These are phyloP conservation scores for Solanum ossicruentum DNA, from an alignment of 257 asterid species.

Conservation along the genomic window DNA sequence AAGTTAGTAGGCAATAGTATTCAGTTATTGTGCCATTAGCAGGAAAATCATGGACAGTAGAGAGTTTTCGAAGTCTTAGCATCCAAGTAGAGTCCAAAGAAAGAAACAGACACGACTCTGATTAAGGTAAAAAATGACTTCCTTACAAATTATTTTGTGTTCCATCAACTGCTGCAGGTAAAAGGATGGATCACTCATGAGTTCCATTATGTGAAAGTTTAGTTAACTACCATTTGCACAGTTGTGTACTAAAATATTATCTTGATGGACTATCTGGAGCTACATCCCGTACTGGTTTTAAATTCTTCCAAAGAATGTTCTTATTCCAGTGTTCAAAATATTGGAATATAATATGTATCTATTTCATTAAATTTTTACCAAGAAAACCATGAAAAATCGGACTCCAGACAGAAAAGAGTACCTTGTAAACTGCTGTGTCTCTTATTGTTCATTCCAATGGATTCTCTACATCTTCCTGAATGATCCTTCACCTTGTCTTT, in stretches of 20 bases:
- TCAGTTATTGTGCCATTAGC: background rate
- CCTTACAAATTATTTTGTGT: background rate
- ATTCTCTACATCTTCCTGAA: background rate
- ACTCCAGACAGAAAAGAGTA: slow-evolving; percentile 10
- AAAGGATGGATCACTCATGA: background rate
- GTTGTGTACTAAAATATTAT: background rate
- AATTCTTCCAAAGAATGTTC: background rate
- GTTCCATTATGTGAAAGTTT: background rate
- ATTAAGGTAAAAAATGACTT: background rate
- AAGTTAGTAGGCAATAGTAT: background rate
- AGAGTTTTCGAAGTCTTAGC: background rate
- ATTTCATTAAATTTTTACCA: background rate
- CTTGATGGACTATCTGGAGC: background rate
- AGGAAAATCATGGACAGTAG: background rate
- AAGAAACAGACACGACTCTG: background rate
- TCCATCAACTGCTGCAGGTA: background rate
- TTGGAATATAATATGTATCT: background rate
- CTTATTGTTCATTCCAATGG: slow-evolving; percentile 7
- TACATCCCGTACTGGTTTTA: background rate
- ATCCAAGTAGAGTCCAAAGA: background rate
- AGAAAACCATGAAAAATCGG: slow-evolving; percentile 33
- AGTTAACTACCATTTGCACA: background rate
- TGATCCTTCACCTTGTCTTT: slow-evolving; percentile 22
- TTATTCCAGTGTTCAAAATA: background rate
- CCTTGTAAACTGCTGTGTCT: slow-evolving; percentile 28